These are phyloP conservation scores for Pisolithus thermaeus DNA, from an alignment of 1,284 basidiomycete genomes.

Conservation along the genomic window DNA sequence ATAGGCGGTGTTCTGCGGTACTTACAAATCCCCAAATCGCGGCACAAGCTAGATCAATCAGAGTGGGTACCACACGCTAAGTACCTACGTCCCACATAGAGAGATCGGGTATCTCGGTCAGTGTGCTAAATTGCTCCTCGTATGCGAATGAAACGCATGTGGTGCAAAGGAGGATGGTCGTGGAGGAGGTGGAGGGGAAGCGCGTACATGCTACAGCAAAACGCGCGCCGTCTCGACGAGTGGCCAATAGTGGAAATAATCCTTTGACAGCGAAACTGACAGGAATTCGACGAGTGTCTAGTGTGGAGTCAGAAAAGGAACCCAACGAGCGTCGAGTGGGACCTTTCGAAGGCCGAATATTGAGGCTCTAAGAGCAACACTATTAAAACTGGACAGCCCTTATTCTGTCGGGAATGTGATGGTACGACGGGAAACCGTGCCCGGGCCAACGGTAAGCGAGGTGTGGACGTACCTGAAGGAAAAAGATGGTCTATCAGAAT, in stretches of 20 bases:
- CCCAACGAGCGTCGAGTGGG: slow-evolving; percentile 1
- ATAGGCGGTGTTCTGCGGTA: too few species aligned
- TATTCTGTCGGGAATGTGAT: too few species aligned
- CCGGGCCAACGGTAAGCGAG: too few species aligned
- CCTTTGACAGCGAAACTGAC: slow-evolving; percentile 26
- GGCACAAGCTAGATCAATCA: too few species aligned
- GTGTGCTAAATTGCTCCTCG: slow-evolving; percentile 49
- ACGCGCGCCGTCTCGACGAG: slow-evolving; percentile 13
- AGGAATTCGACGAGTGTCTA: slow-evolving; percentile 44
- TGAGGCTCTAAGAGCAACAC: too few species aligned
- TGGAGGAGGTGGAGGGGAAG: slow-evolving; percentile 29
- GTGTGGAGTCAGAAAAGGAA: slow-evolving; percentile 2
- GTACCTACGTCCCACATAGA: slow-evolving; percentile 55
- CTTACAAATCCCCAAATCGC: too few species aligned
- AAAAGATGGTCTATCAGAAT: too few species aligned
- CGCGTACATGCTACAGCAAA: slow-evolving; percentile 16
- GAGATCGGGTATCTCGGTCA: slow-evolving; percentile 42
- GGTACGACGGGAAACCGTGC: too few species aligned
- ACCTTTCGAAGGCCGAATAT: slow-evolving; percentile 47
- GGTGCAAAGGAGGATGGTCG: slow-evolving; percentile 42
- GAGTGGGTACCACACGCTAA: neutral
- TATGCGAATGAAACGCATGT: slow-evolving; percentile 62
- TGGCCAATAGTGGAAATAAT: slow-evolving; percentile 16
- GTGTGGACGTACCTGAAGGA: too few species aligned
- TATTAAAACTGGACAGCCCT: too few species aligned